Base-by-base conservation (phyloP, 345 rosid genomes). In the Eucalyptus brandiana region DNA sequence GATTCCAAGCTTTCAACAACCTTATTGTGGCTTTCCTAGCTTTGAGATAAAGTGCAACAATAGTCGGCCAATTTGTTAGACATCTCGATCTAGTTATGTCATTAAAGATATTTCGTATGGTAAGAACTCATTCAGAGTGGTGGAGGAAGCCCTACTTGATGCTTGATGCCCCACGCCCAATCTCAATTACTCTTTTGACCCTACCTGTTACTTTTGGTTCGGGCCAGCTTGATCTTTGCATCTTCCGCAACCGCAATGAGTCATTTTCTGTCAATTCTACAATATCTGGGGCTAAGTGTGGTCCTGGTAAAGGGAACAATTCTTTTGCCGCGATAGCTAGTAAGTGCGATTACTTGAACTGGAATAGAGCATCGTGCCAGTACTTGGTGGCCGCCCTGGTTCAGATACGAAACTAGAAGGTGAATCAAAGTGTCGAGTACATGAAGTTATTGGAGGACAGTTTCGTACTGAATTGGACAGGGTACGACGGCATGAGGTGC, bases 391-490 rank as follows among this genome's bases (percentile, higher is more conserved):
- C 23, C 7, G 49, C 49, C n/a, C 48, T 10, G 3, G 69, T 87
- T 87, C 34, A 87, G 7, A 34, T 23, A 53, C 12, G 7, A 54
- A 69, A 15, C 88, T 89, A 16, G 92, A 92, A 9, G 76, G 89
- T 56, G 65, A 91, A 60, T 72, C 91, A 50, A 88, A 86, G 76
- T 50, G 48, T 89, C 5, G 90, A 90, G 53, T 88, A 90, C 14
- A 8, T 69, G 12, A 87, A 92, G 87, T 51, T 50, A 53, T 87
- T 88, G 88, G 86, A 47, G 19, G 76, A 67, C 28, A 91, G 91
- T 26, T 91, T 92, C 89, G 17, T 62, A 12, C 26, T 93, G 88
- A 87, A 89, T 42, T 92, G 94, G 94, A 62, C 47, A 7, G 89
- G 87, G 56, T 8, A 87, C 9, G 30, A 87, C 19, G 89, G 91